Conservation (phyloP, 495 filamentous ascomycete genomes). For the Penicillium argentinense region DNA sequence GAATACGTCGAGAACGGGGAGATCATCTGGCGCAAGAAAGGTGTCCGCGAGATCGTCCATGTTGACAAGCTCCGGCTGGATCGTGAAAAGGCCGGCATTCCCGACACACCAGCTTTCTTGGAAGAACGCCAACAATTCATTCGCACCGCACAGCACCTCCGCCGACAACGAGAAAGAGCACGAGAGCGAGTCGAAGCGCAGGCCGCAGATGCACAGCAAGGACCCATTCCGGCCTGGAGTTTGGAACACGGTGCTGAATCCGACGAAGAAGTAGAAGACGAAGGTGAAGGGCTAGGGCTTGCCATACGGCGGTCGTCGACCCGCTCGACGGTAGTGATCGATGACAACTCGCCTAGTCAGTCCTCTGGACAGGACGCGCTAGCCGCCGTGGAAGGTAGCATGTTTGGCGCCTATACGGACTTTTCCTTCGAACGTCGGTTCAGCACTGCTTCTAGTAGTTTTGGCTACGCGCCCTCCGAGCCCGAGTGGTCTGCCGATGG, state of each 20-base stretch:
- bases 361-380: conserved; percentile 48
- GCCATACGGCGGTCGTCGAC: conserved; percentile 34
- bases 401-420: conserved; percentile 72
- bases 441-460: conserved; percentile 48
- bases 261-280: conserved; percentile 54
- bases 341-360: conserved; percentile 42
- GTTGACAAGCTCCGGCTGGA: conserved; percentile 80
- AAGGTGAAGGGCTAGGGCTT: conserved; percentile 41
- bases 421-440: conserved; percentile 46
- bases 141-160: conserved; percentile 54
- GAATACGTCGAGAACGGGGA: conserved; percentile 94
- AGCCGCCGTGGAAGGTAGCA: conserved; percentile 67
- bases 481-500: conserved; percentile 51
- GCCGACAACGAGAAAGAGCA: conserved; percentile 56
- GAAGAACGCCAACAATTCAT: conserved; percentile 65
- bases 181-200: conserved; percentile 54
- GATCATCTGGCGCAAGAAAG: conserved; percentile 88
- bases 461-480: conserved; percentile 58
- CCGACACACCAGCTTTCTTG: conserved; percentile 48
- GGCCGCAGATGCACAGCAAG: conserved; percentile 40
- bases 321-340: conserved; percentile 32
- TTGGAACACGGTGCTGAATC: conserved; percentile 75
- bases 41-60: conserved; percentile 71
- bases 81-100: conserved; percentile 62
- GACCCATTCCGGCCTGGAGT: conserved; percentile 64